phyloP scores from a whole-genome alignment of 345 rosid species.

The Toxicodendron radicans region DNA sequence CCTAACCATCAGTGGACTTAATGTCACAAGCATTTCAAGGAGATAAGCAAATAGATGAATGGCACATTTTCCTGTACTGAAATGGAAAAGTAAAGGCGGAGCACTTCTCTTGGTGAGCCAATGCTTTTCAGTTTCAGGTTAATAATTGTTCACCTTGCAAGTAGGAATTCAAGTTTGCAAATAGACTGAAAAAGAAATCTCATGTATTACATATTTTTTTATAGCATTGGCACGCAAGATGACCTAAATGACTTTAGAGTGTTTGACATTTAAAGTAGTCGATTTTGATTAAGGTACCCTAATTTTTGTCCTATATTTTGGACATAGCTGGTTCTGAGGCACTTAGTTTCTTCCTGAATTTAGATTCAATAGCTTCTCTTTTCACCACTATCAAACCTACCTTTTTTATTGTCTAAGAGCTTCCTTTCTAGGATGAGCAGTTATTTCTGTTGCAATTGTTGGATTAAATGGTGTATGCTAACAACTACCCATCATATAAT shows the following conservation, averaged over 20 bases:
- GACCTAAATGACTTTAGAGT: background rate
- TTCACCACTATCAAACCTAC: background rate
- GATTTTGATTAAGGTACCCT: background rate
- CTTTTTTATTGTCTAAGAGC: background rate
- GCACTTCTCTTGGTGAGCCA: background rate
- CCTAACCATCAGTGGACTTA: background rate
- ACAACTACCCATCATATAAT: background rate
- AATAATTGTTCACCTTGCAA: background rate
- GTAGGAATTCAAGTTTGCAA: background rate
- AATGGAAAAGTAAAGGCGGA: background rate
- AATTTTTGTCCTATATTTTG: background rate
- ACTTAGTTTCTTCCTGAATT: background rate
- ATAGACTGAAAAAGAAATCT: background rate
- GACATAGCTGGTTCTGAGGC: background rate
- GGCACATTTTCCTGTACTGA: background rate
- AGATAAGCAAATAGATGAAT: background rate
- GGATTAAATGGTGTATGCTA: background rate
- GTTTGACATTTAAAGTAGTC: slow-evolving; percentile 7
- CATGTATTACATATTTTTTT: background rate
- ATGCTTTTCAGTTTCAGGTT: background rate
- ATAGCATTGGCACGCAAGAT: background rate
- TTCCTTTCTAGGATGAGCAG: background rate
- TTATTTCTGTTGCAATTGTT: background rate
- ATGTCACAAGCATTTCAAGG: background rate
- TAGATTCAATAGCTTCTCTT: background rate